These are phyloP conservation scores for Neonectria magnoliae DNA, from an alignment of 2,329 filamentous ascomycete species.

Conservation along the genomic window DNA sequence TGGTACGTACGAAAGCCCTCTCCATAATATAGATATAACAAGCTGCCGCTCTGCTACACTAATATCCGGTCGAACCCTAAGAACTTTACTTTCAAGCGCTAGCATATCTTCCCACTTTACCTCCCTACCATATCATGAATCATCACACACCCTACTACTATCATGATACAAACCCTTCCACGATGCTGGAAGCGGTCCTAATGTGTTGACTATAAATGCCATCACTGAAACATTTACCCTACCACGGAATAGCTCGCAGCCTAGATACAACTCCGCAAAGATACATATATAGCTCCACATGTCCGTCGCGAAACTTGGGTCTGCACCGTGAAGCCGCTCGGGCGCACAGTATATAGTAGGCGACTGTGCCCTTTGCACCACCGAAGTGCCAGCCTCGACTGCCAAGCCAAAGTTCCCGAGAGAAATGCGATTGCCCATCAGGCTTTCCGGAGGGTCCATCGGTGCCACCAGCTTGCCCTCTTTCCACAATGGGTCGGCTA, in stretches of 20 bases:
- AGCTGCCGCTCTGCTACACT: not conserved
- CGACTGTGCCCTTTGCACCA: conserved; percentile 14
- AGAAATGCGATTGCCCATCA: no score
- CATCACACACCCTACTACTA: not conserved
- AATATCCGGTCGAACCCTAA: not conserved
- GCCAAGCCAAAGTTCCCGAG: conserved; percentile 27
- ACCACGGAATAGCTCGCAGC: conserved; percentile 9
- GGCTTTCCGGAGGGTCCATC: conserved; percentile 11
- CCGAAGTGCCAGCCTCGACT: conserved; percentile 8
- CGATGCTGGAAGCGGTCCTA: conserved; percentile 23
- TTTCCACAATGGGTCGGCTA: conserved; percentile 21
- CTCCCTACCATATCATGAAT: conserved; percentile 24
- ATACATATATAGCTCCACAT: conserved; percentile 31
- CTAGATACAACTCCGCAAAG: conserved; percentile 22
- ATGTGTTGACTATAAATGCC: conserved; percentile 5
- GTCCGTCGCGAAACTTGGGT: conserved; percentile 24
- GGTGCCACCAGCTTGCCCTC: conserved; percentile 20
- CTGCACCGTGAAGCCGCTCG: conserved; percentile 20
- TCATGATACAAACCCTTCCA: conserved; percentile 24
- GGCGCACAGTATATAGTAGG: conserved; percentile 28
- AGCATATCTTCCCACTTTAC: not conserved
- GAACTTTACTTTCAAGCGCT: no score
- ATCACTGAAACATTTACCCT: not conserved
- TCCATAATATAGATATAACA: not conserved
- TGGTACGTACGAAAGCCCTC: conserved; percentile 11